Evolutionary conservation across 495 filamentous ascomycete genomes (phyloP).

Genomic region (Podospora sp.): DNA sequence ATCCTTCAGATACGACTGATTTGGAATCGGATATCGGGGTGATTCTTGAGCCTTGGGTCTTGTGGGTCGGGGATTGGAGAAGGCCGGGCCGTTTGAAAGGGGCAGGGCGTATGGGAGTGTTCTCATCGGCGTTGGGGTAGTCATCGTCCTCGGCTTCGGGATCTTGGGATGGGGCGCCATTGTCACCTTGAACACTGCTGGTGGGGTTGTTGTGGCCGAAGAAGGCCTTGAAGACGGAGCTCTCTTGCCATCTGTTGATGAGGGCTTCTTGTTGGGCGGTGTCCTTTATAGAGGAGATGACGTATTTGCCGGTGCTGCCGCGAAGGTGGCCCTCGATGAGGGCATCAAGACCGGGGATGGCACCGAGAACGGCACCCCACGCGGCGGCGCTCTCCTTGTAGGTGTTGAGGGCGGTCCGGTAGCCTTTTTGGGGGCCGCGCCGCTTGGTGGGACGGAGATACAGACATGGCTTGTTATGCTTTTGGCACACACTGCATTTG

Average conservation of each 20-base stretch:
- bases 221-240: constrained; percentile 39
- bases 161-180: constrained; percentile 12
- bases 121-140: constrained; percentile 22
- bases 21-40: constrained; percentile 3
- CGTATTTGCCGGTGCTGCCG: constrained; percentile 27
- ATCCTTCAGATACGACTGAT: neutral
- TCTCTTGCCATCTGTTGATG: constrained; percentile 39
- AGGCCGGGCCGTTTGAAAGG: constrained; percentile 20
- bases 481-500: constrained; percentile 39
- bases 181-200: neutral
- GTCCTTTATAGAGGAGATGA: constrained; percentile 39
- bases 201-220: constrained; percentile 36
- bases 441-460: constrained; percentile 43
- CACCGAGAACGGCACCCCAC: constrained; percentile 40
- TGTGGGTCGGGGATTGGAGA: constrained; percentile 13
- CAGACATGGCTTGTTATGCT: constrained; percentile 42
- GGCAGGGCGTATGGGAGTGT: constrained; percentile 19
- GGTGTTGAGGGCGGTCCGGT: constrained; percentile 43
- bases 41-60: constrained; percentile 2
- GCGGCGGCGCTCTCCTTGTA: constrained; percentile 45
- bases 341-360: constrained; percentile 42
- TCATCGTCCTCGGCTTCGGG: constrained; percentile 19
- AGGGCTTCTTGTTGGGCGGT: constrained; percentile 38
- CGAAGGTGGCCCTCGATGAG: constrained; percentile 40
- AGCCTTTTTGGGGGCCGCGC: constrained; percentile 43